Base-by-base conservation (phyloP, 352 stramenopile species). In the Pelagophyceae sp. region DNA sequence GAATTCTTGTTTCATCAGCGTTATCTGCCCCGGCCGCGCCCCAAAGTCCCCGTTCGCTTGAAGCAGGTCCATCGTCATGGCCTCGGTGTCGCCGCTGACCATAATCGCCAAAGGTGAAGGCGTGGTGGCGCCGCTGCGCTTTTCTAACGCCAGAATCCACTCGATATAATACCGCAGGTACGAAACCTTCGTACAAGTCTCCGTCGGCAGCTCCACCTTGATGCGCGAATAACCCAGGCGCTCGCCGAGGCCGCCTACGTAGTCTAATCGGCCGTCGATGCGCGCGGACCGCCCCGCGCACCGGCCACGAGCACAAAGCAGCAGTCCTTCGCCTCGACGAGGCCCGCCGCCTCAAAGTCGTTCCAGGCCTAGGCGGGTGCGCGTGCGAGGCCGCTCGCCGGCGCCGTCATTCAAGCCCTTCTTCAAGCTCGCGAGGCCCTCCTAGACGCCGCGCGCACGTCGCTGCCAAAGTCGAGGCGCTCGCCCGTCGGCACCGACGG, bases 1-100 rank as follows among this genome's bases (percentile, higher is more conserved):
- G 78, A 97, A 98, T 76, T 98, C 95, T 83, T 99, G 96, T 81
- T 96, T 98, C 60, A 99, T 91, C 78, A 99, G 90, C 29, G 87
- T 91, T 27, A 99, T 83, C 80, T 98, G 92, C 11, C 85, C 87
- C 5, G 89, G 77, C 0, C 89, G 83, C 86, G 98, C 91, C n/a
- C 94, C 95, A 82, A 98, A 99, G 82, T 96, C 92, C 67, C 90
- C 82, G 80, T 98, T 90, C 35, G 92, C 82, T 40, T 89, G 76
- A 1, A 99, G 87, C 72, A 98, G 90, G 60, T 85, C 81, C 29
- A 75, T 60, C 15, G 91, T 97, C 20, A 85, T 83, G n/a, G 88
- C 84, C 76, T 95, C 85, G 5, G 93, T 97, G 80, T 94, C 92
- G 76, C 94, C 92, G 15, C 87, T 94, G 71, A 93, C 95, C 92